Evolutionary conservation across 176 grass and related monocot genomes (phyloP), one percentile per base, ranked within the genome.

Genomic region (Luzula sylvatica): DNA sequence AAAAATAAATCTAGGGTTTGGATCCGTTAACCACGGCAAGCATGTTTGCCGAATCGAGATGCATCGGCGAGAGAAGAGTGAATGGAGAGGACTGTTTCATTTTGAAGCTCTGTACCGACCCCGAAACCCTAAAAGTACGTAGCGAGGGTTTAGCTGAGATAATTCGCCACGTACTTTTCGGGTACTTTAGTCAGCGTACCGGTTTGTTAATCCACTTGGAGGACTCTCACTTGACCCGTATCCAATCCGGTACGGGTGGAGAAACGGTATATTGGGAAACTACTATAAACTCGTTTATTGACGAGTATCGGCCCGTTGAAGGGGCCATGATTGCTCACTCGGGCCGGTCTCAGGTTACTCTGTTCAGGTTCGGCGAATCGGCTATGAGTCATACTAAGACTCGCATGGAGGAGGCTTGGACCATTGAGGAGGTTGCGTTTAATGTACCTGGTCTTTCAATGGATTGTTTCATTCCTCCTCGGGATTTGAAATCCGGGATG

Each of bases 241-340:
- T 89, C 17, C 86, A 90, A 65, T 84, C 86, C 29, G 73, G 67
- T 1, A 67, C 80, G 4, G 86, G 86, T n/a, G 80, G 86, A 5
- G 86, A 90, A 63, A 72, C 80, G 3, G 58, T 90, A 52, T 90
- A 90, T 65, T 90, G 86, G 86, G 86, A 90, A 59, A 85, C 86
- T 13, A 90, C 75, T 35, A 81, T 90, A 72, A 85, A 68, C 53
- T 84, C 86, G 0, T 84, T 81, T 49, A 77, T 90, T 14, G 86
- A 84, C 23, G 86, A 90, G 76, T 90, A 90, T 54, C 67, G 72
- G 8, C 75, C 72, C 1, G 76, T 90, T 9, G 86, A 90, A 29
- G 86, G 80, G n/a, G 66, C 79, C 22, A 74, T 90, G 86, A 42
- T 90, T 12, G 86, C 80, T 0, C 86, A 90, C 26, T 65, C 80